Base-by-base conservation (phyloP, 1,284 basidiomycete genomes). In the Bjerkandera adusta region DNA sequence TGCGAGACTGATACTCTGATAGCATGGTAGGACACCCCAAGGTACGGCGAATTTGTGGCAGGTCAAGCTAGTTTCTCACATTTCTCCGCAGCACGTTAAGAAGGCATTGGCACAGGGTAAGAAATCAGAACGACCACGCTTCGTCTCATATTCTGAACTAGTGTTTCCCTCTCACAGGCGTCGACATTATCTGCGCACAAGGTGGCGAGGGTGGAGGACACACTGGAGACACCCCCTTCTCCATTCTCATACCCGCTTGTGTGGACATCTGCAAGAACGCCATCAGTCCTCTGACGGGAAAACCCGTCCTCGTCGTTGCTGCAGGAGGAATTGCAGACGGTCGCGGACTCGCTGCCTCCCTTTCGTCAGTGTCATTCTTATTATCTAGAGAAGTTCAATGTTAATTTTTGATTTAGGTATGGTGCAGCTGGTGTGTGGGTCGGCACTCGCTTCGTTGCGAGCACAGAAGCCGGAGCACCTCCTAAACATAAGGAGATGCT, bases 11-110 rank as follows among this genome's bases (percentile, higher is more conserved):
- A 44, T 51, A 27, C 48, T 39, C 35, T 26, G 26, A 40, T 44
- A 87, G 84, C 70, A 94, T 96, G 89, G 75, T 96, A 49, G 92
- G 90, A 20, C 85, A 89, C 58, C 88, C 88, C n/a, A 93, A 89
- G 70, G 83, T 81, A 53, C 26, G 62, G 40, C 37, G 18, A 25
- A 12, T 4, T 2, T 26, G 20, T 12, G 24, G 11, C 24, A 20
- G 4, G 35, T 13, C 13, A 11, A 12, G 12, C 18, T 21, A 26
- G 18, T 16, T 20, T 11, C 32, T 22, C n/a, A 22, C 29, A 30
- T 16, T 27, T 18, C n/a, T 20, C 3, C n/a, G n/a, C 24, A 85
- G 81, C 91, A 94, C 59, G 89, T 89, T 42, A 62, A 69, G 22
- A 91, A 92, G 67, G 91, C 89, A 5, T 73, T 92, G 20, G 85